Base-by-base conservation (phyloP, 768 basidiomycete species). In the Podaxis sp. region DNA sequence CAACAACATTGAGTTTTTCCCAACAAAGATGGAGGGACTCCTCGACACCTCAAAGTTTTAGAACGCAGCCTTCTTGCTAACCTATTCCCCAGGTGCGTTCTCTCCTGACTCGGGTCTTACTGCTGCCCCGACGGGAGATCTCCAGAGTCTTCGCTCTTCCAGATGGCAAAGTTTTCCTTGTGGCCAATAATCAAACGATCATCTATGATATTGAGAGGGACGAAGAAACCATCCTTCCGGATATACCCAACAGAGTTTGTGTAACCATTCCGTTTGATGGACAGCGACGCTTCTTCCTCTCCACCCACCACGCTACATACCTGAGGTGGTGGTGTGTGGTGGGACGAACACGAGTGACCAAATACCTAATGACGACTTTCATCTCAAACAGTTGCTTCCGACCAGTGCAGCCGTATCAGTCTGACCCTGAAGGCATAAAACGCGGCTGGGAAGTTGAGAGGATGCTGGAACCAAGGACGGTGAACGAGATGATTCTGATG, bases 291-390 rank as follows among this genome's bases (percentile, higher is more conserved):
- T 77, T 16, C 71, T 77, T 3, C 76, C 76, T 2, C 68, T 77
- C 13, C 70, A 70, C 0, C 73, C 75, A 21, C 73, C 73, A 1
- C 67, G 75, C 50, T 82, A 74, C 59, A 76, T 73, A 4, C 77
- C 80, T 3, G 78, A 79, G 62, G 70, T 81, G 21, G 70, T 82
- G 36, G 74, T 81, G 37, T 82, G 80, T 63, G 80, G 80, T 42
- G 80, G 80, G 21, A 70, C 76, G 9, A 74, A 70, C 11, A 65
- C 72, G 1, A 71, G 69, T 52, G 75, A 77, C 48, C 65, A 62
- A 4, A 68, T 69, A 4, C 66, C 72, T 2, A 57, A 72, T 3
- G 65, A 58, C 66, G 73, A 18, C 64, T 79, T 11, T 73, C 73
- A 3, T 75, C 78, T 2, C 79, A 79, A 62, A 71, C 73, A 25